Percentiles rank a stretch among this genome's conserved stretches.
These are phyloP conservation scores for Xylaria hypoxylon DNA, from an alignment of 2,329 filamentous ascomycete species.

Conservation along the genomic window DNA sequence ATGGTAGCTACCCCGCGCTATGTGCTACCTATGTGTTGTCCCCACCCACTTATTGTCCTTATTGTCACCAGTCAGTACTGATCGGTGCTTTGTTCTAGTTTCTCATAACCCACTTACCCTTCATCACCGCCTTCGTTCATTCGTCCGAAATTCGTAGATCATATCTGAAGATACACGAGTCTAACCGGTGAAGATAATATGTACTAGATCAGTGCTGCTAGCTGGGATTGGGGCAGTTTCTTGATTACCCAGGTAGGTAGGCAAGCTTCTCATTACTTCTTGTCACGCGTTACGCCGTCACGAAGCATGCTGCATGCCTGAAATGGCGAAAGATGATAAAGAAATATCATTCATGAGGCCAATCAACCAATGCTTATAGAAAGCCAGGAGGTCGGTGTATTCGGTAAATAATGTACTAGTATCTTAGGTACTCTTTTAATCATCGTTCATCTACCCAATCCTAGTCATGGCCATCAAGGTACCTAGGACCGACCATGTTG, in stretches of 20 bases:
- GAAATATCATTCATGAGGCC: not conserved
- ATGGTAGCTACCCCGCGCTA: slow-evolving; percentile 25
- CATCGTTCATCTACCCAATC: slow-evolving; percentile 17
- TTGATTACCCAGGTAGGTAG: no score
- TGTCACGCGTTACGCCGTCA: no score
- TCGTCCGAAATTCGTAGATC: not conserved
- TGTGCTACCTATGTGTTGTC: slow-evolving; percentile 30
- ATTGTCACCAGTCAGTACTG: not conserved
- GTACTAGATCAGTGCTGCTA: no score
- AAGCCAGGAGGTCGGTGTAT: not conserved
- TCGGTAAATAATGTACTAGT: not conserved
- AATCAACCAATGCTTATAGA: not conserved
- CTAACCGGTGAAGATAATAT: no score
- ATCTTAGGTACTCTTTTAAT: slow-evolving; percentile 7
- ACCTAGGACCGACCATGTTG: slow-evolving; percentile 4
- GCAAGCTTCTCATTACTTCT: no score
- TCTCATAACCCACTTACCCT: not conserved
- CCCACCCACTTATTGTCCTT: slow-evolving; percentile 15
- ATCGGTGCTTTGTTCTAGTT: no score
- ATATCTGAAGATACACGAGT: not conserved
- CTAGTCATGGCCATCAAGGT: not conserved
- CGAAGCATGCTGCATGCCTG: no score
- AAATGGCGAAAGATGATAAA: no score
- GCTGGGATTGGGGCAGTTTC: no score
- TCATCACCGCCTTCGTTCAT: not conserved